phyloP scores from a whole-genome alignment of 805 yeast genomes.

The Metschnikowia sp. region DNA sequence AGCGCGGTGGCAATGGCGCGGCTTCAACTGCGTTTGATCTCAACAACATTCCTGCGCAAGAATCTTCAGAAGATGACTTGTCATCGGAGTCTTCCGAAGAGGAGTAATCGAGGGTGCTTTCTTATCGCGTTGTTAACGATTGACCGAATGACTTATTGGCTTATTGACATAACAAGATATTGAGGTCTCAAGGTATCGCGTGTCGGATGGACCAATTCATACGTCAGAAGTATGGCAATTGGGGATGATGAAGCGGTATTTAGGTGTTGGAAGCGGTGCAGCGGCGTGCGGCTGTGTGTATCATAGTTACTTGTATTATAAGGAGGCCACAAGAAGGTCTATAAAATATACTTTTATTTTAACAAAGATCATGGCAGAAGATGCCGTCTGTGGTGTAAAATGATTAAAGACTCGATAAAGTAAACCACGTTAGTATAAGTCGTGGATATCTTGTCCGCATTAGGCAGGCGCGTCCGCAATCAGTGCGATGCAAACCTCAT shows the following conservation, averaged over 20 bases:
- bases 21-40: slow-evolving; percentile 26
- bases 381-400: not conserved
- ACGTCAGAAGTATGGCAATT: no score
- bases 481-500: not conserved
- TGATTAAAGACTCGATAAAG: not conserved
- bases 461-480: slow-evolving; percentile 5
- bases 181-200: not conserved
- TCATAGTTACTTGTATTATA: slow-evolving; percentile 19
- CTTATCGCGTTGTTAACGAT: not conserved
- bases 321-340: not conserved
- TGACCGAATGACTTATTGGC: not conserved
- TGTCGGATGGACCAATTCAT: not conserved
- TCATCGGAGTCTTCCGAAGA: slow-evolving; percentile 66
- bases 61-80: slow-evolving; percentile 51
- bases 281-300: slow-evolving; percentile 6
- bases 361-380: not conserved
- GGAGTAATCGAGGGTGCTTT: slow-evolving; percentile 38
- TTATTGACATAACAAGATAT: not conserved
- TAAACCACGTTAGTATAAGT: not conserved
- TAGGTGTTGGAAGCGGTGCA: not conserved
- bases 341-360: no score
- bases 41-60: slow-evolving; percentile 35
- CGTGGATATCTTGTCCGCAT: slow-evolving; percentile 1
- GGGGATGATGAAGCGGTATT: no score
- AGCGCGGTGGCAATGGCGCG: slow-evolving; percentile 18